Evolutionary conservation across 257 asterid genomes (phyloP).

Genomic region (Petunia axillaris): DNA sequence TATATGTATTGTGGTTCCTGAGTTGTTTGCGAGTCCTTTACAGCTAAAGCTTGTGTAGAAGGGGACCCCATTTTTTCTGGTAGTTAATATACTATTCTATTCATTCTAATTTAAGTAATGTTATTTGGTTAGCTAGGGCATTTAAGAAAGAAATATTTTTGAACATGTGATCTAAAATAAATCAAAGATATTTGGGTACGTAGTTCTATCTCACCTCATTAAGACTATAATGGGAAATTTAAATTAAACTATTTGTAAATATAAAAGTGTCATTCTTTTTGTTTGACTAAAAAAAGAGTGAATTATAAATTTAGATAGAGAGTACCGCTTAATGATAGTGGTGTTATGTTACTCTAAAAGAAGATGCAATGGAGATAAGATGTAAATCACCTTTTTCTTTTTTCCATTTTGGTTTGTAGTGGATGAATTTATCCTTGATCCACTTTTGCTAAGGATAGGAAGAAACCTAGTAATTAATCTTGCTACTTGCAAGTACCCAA

Average conservation of each 20-base stretch:
- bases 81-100: not conserved
- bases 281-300: too few relatives aligned
- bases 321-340: too few relatives aligned
- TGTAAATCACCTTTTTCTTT: not conserved
- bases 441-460: not conserved
- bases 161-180: too few relatives aligned
- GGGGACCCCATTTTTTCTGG: constrained; percentile 7
- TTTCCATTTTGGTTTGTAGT: not conserved
- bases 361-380: not conserved
- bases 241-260: too few relatives aligned
- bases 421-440: not conserved
- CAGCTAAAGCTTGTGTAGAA: not conserved
- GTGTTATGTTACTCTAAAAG: not conserved
- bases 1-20: not conserved
- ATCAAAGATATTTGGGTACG: too few relatives aligned
- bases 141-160: too few relatives aligned
- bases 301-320: too few relatives aligned
- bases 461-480: not conserved
- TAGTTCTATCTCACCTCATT: too few relatives aligned
- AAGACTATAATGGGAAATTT: too few relatives aligned
- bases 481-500: not conserved
- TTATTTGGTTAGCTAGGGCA: not conserved
- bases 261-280: too few relatives aligned
- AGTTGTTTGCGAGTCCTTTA: constrained; percentile 20
- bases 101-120: not conserved